These are phyloP conservation scores for Aspergillus hancockii DNA, from an alignment of 495 filamentous ascomycete genomes.

Conservation along the genomic window DNA sequence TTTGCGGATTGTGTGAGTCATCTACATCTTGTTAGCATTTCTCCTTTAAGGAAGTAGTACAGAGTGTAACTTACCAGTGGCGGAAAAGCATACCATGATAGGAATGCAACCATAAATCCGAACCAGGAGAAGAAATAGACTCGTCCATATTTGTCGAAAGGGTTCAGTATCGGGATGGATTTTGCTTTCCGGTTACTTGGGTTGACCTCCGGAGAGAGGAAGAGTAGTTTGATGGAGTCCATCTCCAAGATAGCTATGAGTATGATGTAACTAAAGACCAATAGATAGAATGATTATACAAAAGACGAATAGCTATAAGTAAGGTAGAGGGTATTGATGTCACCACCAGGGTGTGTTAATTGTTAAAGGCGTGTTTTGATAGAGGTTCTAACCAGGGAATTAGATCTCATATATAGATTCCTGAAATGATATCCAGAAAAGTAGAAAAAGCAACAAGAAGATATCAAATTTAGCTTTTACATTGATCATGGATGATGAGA, in stretches of 20 bases:
- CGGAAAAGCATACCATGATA: conserved; percentile 85
- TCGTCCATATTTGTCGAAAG: conserved; percentile 77
- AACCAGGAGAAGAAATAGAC: conserved; percentile 95
- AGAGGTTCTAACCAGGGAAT: background rate
- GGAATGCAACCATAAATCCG: conserved; percentile 95
- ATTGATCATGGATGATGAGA: background rate
- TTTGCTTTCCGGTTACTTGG: conserved; percentile 78
- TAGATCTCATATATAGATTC: background rate
- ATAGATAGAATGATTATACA: background rate
- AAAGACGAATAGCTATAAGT: background rate
- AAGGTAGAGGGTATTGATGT: background rate
- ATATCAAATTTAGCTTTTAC: background rate
- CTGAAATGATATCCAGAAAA: background rate
- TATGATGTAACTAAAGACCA: conserved; percentile 1
- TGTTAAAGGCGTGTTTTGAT: background rate
- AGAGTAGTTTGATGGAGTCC: conserved; percentile 28
- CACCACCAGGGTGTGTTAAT: background rate
- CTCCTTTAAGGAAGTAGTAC: background rate
- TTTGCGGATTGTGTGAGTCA: conserved; percentile 72
- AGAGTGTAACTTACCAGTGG: conserved; percentile 62
- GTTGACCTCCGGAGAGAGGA: conserved; percentile 55
- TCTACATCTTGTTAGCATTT: conserved; percentile 40
- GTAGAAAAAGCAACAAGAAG: background rate
- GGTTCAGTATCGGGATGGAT: conserved; percentile 80
- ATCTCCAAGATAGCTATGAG: conserved; percentile 14